Base-by-base conservation (phyloP, 352 stramenopile species). In the Phytopythium litorale region DNA sequence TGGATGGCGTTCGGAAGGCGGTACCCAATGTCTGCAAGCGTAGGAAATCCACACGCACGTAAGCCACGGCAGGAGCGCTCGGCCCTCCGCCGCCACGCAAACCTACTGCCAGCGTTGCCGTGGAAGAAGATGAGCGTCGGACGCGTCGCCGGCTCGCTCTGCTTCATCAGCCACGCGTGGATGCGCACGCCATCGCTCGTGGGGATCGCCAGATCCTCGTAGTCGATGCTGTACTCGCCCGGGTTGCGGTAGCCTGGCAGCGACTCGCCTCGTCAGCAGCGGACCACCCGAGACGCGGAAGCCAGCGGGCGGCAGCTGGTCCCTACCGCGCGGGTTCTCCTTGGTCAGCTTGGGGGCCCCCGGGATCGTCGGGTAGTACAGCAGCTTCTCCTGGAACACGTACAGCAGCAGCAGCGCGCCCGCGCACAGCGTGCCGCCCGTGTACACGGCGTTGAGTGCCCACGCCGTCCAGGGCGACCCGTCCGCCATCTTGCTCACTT, bases 71-170 rank as follows among this genome's bases (percentile, higher is more conserved):
- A n/a, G n/a, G n/a, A n/a, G n/a, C n/a, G n/a, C n/a, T n/a, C n/a
- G n/a, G n/a, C n/a, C n/a, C n/a, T n/a, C n/a, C n/a, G n/a, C n/a
- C n/a, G n/a, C n/a, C n/a, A n/a, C 46, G 46, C 19, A 19, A 30
- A 76, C 75, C 60, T 67, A 95, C 86, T 94, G 71, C 92, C 92
- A 21, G 95, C 93, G 69, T 98, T 98, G 63, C 92, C 95, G 53
- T 98, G 95, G 71, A 98, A 98, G 60, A 98, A 98, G 35, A 98
- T 81, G 55, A 98, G 73, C 12, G 95, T 98, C 32, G 91, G 87
- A 1, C 79, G 63, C 15, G 11, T 61, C 9, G 53, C 60, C 57
- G 75, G 68, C n/a, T 87, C 64, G 4, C 74, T 78, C 50, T 97
- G 89, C 55, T 96, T 90, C 64, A 98, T 85, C 16, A 98, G 71